Conservation (phyloP, 805 yeast species). For the Candida namnaoensis region DNA sequence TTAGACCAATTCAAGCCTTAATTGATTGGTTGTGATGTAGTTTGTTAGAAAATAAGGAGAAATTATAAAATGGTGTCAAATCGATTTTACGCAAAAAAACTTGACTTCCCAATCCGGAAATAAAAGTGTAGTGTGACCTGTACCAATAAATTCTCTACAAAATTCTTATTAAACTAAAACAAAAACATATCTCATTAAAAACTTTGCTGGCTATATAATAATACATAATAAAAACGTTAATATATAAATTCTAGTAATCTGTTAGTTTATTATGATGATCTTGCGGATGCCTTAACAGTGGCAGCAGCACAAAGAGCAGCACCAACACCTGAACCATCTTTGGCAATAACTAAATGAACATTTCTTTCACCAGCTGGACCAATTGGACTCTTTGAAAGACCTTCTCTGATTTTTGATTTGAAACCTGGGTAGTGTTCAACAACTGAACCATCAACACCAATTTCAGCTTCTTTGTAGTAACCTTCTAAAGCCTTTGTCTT, state of each 20-base stretch:
- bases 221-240: no score
- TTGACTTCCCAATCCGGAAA: constrained; percentile 1
- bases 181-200: no score
- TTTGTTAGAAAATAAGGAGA: not conserved
- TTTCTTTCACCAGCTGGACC: constrained; percentile 72
- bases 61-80: not conserved
- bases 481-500: constrained; percentile 57
- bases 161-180: no score
- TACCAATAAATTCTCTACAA: no score
- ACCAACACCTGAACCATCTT: constrained; percentile 96
- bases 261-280: no score
- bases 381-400: constrained; percentile 58
- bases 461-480: constrained; percentile 70
- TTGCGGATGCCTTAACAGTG: not conserved
- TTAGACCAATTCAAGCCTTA: no score
- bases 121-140: no score
- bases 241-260: no score
- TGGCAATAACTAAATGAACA: constrained; percentile 71
- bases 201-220: no score
- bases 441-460: constrained; percentile 94
- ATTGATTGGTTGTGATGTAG: no score
- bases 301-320: constrained; percentile 83
- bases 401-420: constrained; percentile 71
- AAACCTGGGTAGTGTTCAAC: constrained; percentile 91
- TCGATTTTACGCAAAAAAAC: not conserved